Percentiles rank a stretch among this genome's conserved stretches.
Evolutionary conservation across 768 basidiomycete species (phyloP).

Genomic region (Rhodotorula toruloides): DNA sequence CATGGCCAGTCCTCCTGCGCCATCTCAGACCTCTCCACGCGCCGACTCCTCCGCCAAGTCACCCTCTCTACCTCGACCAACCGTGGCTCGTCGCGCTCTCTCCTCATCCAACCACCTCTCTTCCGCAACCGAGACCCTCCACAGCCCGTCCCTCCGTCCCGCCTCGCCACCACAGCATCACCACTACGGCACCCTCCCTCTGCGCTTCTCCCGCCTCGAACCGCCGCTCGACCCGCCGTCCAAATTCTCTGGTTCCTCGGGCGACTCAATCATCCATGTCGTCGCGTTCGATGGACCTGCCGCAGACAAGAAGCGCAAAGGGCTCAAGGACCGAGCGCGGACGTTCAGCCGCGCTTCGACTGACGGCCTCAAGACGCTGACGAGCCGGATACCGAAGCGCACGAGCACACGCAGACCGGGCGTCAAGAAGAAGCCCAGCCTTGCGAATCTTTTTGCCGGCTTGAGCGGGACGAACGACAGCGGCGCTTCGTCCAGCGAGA

Average conservation of each 20-base stretch:
- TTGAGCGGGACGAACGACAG: background rate
- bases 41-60: background rate
- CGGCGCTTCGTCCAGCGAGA: background rate
- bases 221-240: slow-evolving; percentile 3
- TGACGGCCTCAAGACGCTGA: slow-evolving; percentile 8
- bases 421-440: slow-evolving; percentile 3
- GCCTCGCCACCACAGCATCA: background rate
- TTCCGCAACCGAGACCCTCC: background rate
- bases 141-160: background rate
- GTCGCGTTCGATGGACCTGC: background rate
- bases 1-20: background rate
- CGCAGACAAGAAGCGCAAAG: background rate
- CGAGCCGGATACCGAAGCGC: background rate
- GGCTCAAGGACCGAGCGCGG: slow-evolving; percentile 11
- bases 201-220: background rate
- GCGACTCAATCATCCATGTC: slow-evolving; percentile 14
- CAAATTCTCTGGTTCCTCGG: slow-evolving; percentile 32
- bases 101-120: slow-evolving; percentile 5
- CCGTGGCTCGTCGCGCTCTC: background rate
- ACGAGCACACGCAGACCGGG: slow-evolving; percentile 2
- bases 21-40: background rate
- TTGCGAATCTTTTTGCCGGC: slow-evolving; percentile 23
- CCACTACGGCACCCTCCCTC: background rate
- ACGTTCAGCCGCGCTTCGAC: slow-evolving; percentile 6
- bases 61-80: background rate